Evolutionary conservation across 768 basidiomycete genomes (phyloP), one percentile per base, ranked within the genome.

Genomic region (Lentinus tigrinus): DNA sequence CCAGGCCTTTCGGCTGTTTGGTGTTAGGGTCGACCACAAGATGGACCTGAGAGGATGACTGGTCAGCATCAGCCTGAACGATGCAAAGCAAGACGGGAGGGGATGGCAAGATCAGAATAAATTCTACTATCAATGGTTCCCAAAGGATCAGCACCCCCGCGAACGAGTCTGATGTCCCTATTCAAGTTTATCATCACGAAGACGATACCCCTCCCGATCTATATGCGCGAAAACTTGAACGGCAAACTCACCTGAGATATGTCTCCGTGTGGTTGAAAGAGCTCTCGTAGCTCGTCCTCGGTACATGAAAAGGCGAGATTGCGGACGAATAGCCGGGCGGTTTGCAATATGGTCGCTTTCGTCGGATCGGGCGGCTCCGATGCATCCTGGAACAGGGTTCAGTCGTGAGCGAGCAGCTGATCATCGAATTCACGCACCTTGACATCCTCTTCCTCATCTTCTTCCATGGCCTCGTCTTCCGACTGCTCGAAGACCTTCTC

Each of bases 231-330:
- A 39, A 19, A 31, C 31, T 31, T 31, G 7, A 21, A 60, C 27
- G 14, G 23, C 23, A 61, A 43, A 49, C 84, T 79, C 60, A 93
- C 93, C 88, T 95, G 89, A 40, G 80, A 79, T 34, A 97, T 69
- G 44, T 83, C 77, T 9, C 95, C 95, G 68, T 83, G 92, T 0
- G 81, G 75, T 3, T 72, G 69, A 70, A 95, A 94, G 2, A 87
- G 77, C 13, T 80, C 77, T 2, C 71, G 66, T 0, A 98, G 73
- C 49, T 97, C 94, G 2, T 77, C 71, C 17, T 89, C 82, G 7
- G 88, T 87, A 56, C 90, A 92, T 0, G 87, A 83, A 67, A 94
- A 98, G 0, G 94, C 80, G n/a, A 99, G 73, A 68, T 98, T 99
- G n/a, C 97, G 92, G 5, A 99, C 75, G 68, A 98, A 98, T 2